Evolutionary conservation across 1,284 basidiomycete species (phyloP).

Genomic region (Apiotrichum montevideense): DNA sequence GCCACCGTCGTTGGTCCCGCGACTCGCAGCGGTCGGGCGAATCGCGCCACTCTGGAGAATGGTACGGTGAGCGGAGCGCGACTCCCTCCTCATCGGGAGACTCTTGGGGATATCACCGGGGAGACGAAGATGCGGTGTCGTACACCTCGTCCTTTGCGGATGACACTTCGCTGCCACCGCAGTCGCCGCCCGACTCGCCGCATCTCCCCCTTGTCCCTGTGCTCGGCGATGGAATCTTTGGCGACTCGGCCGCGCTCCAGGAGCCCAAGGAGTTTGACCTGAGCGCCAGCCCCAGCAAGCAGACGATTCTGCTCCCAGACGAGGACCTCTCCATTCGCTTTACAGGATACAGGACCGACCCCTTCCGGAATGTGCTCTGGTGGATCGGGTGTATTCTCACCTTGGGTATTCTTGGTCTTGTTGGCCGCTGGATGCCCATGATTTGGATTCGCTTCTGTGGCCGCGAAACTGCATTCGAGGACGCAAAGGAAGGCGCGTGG

Average conservation of each 20-base stretch:
- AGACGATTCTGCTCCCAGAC: conserved; percentile 81
- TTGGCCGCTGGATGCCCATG: conserved; percentile 89
- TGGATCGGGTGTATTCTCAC: conserved; percentile 62
- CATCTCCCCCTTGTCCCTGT: conserved; percentile 39
- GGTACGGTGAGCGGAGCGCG: not conserved
- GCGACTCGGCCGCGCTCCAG: conserved; percentile 22
- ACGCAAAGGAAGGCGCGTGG: conserved; percentile 61
- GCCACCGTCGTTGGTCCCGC: conserved; percentile 3
- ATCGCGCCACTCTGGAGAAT: conserved; percentile 2
- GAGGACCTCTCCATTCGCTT: conserved; percentile 88
- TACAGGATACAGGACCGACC: conserved; percentile 73
- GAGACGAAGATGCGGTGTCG: conserved; percentile 33
- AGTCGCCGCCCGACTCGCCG: conserved; percentile 42
- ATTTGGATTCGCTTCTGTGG: conserved; percentile 86
- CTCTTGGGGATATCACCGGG: conserved; percentile 42
- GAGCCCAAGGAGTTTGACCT: conserved; percentile 39
- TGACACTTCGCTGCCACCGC: conserved; percentile 46
- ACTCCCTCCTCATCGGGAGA: conserved; percentile 29
- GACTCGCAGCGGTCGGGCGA: conserved; percentile 6
- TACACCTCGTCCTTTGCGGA: conserved; percentile 46
- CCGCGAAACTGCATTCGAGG: conserved; percentile 72
- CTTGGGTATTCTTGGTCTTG: conserved; percentile 68
- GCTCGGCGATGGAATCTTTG: conserved; percentile 43
- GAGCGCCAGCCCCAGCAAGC: conserved; percentile 50
- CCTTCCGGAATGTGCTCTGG: conserved; percentile 66